phyloP scores from a whole-genome alignment of 805 yeast genomes.

The Ogataea minuta region DNA sequence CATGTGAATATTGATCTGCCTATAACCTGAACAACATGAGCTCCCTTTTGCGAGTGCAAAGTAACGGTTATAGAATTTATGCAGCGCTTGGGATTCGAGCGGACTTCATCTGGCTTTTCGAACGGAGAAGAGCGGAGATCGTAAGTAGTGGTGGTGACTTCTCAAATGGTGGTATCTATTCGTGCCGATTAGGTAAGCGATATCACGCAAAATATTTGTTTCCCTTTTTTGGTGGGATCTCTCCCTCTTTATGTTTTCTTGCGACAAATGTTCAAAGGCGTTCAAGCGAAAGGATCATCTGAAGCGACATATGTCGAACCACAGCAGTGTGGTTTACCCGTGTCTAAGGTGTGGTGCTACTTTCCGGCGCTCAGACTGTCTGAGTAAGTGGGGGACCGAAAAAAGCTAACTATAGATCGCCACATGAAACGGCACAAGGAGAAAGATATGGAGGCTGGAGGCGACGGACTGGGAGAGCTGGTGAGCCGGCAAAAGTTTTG shows the following conservation, averaged over 20 bases:
- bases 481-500: constrained; percentile 9
- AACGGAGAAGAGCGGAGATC: too few relatives aligned
- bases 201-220: too few relatives aligned
- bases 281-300: constrained; percentile 23
- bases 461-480: constrained; percentile 13
- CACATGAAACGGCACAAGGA: constrained; percentile 17
- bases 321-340: constrained; percentile 4
- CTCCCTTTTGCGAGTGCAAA: too few relatives aligned
- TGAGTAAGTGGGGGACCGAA: constrained; percentile 10
- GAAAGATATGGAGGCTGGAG: constrained; percentile 19
- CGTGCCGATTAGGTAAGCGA: too few relatives aligned
- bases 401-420: constrained; percentile 12
- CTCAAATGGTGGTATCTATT: too few relatives aligned
- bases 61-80: too few relatives aligned
- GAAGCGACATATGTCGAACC: constrained; percentile 19
- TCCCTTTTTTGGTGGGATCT: neutral
- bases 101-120: too few relatives aligned
- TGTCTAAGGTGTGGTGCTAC: constrained; percentile 16
- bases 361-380: constrained; percentile 15
- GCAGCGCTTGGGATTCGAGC: too few relatives aligned
- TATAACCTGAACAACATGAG: too few relatives aligned
- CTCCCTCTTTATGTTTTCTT: constrained; percentile 9
- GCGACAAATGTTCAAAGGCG: constrained; percentile 15
- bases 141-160: too few relatives aligned
- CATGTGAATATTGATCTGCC: too few relatives aligned